phyloP scores from a whole-genome alignment of 352 stramenopile species.

The Globisporangium heterothallicum region DNA sequence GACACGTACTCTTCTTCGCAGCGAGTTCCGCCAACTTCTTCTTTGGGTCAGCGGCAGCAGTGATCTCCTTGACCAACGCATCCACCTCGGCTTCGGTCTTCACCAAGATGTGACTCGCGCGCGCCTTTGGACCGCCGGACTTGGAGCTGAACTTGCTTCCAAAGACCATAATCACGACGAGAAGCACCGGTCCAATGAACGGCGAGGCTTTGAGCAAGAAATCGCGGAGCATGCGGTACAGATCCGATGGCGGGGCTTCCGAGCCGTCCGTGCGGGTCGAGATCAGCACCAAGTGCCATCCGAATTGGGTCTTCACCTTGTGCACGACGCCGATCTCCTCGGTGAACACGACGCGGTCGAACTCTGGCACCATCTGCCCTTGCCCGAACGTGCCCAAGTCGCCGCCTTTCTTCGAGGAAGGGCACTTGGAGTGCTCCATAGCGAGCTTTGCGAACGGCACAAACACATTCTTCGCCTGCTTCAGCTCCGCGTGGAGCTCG shows the following conservation, averaged over 20 bases:
- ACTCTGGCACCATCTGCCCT: constrained; percentile 73
- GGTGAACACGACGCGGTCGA: constrained; percentile 71
- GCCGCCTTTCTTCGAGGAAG: constrained; percentile 54
- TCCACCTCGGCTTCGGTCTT: constrained; percentile 54
- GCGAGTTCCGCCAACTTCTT: constrained; percentile 48
- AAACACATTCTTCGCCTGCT: constrained; percentile 40
- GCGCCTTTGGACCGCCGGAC: constrained; percentile 31
- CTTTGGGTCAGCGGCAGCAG: constrained; percentile 44
- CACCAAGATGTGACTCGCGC: constrained; percentile 73
- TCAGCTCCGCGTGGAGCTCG: constrained; percentile 46
- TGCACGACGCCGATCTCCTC: constrained; percentile 61
- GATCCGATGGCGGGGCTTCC: constrained; percentile 22
- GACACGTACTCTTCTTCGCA: constrained; percentile 68
- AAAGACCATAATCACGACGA: constrained; percentile 45
- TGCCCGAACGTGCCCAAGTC: constrained; percentile 66
- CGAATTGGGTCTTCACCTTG: constrained; percentile 84
- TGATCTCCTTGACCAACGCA: constrained; percentile 50
- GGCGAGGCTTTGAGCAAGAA: constrained; percentile 36
- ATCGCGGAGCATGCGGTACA: constrained; percentile 30
- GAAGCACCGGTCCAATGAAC: constrained; percentile 44
- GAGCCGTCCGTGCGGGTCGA: constrained; percentile 42
- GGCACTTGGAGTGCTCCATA: constrained; percentile 68
- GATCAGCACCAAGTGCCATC: constrained; percentile 60
- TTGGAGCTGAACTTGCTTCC: constrained; percentile 22
- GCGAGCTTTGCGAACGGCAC: constrained; percentile 63